phyloP scores from a whole-genome alignment of 208 protist species.

The Crithidia fasciculata region DNA sequence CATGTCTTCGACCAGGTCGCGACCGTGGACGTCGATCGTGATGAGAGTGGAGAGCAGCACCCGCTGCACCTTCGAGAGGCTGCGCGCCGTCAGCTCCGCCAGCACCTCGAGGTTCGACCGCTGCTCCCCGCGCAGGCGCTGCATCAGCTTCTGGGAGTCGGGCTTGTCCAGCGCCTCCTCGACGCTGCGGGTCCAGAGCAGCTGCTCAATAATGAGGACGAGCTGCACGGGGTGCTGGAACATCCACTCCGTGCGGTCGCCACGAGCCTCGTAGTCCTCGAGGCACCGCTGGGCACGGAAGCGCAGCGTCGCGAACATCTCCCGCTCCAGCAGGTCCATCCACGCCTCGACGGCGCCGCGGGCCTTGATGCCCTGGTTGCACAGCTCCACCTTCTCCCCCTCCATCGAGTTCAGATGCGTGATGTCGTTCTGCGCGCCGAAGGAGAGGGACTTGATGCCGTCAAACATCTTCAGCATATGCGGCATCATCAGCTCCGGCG shows the following conservation, averaged over 20 bases:
- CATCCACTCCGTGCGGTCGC: conserved; percentile 91
- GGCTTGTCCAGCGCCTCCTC: conserved; percentile 85
- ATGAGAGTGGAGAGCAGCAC: conserved; percentile 96
- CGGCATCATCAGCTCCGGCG: conserved; percentile 96
- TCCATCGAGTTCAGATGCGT: conserved; percentile 93
- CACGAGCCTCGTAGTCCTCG: conserved; percentile 81
- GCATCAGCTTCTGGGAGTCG: conserved; percentile 79
- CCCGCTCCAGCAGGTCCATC: conserved; percentile 95
- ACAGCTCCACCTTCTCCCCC: conserved; percentile 87
- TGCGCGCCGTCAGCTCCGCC: conserved; percentile 87
- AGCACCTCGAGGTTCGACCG: conserved; percentile 91
- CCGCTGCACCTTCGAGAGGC: conserved; percentile 93
- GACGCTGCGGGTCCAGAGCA: conserved; percentile 95
- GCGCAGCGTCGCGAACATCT: conserved; percentile 94
- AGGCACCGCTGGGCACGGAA: conserved; percentile 88
- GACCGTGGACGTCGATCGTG: conserved; percentile 97
- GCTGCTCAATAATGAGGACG: conserved; percentile 94
- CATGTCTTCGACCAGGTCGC: conserved; percentile 96
- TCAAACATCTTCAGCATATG: conserved; percentile 99
- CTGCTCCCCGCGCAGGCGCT: conserved; percentile 70
- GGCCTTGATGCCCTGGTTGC: conserved; percentile 95
- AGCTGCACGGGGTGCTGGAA: conserved; percentile 94
- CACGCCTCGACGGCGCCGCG: conserved; percentile 95
- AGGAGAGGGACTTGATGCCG: conserved; percentile 90
- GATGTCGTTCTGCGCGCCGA: conserved; percentile 87